Evolutionary conservation across 305 asterid species (phyloP).

Genomic region (Lippia alba): DNA sequence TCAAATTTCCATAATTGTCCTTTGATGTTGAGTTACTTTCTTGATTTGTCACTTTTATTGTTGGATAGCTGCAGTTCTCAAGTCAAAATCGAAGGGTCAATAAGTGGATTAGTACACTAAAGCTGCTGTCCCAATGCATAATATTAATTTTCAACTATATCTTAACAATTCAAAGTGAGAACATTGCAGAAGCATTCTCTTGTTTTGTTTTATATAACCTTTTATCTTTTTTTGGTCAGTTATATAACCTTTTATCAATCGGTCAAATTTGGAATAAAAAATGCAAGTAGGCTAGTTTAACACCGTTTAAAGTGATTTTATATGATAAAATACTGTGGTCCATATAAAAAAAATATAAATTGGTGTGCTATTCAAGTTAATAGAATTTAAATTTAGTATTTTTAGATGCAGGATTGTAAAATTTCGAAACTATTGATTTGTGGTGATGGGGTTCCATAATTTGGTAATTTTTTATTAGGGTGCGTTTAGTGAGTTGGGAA

Average conservation of each 20-base stretch:
- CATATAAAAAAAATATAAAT: too few species aligned
- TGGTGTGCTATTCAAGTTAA: too few species aligned
- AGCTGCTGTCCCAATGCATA: neutral
- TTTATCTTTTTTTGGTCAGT: too few species aligned
- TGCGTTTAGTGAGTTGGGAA: too few species aligned
- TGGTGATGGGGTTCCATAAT: too few species aligned
- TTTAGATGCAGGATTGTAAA: too few species aligned
- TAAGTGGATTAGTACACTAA: conserved; percentile 23
- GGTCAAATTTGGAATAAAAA: conserved; percentile 29
- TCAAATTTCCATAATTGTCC: conserved; percentile 6
- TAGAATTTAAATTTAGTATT: too few species aligned
- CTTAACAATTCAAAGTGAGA: conserved; percentile 8
- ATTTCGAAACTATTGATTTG: too few species aligned
- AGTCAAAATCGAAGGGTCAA: conserved; percentile 35
- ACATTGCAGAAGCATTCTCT: conserved; percentile 30
- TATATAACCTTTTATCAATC: conserved; percentile 1
- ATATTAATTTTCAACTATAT: neutral
- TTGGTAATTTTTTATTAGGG: too few species aligned
- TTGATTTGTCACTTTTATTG: conserved; percentile 14
- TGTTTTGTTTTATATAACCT: neutral
- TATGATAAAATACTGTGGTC: neutral
- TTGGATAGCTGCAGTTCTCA: conserved; percentile 22
- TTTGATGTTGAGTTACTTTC: conserved; percentile 2
- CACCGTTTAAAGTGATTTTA: neutral
- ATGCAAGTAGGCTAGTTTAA: neutral